Evolutionary conservation across 768 basidiomycete genomes (phyloP), one percentile per base, ranked within the genome.

Genomic region (Boletus pseudopeckii): DNA sequence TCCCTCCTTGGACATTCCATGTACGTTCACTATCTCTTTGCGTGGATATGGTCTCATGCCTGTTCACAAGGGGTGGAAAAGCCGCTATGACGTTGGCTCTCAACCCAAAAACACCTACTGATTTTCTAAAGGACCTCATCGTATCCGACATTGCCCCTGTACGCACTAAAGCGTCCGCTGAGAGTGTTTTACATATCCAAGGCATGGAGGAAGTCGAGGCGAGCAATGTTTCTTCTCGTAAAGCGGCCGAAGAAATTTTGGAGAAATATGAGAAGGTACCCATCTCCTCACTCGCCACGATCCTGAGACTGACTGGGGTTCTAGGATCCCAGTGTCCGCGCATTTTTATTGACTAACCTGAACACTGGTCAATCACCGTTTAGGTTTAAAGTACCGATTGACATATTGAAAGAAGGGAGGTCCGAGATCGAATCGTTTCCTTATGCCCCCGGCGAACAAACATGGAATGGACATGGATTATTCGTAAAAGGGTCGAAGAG

Each of bases 1-100:
- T 81, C 88, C 3, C 76, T 97, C 5, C 73, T 96, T 4, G 94
- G 94, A 0, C 94, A 96, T 67, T 95, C 92, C 3, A 94, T 96
- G 93, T 92, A 59, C 50, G 87, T 74, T 52, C 18, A 36, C 3
- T 14, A 15, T 17, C 34, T 47, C 30, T 9, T 45, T 26, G 18
- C 30, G 7, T 15, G 11, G 13, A 33, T 17, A 17, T 54, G 7
- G 7, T 30, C 43, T 64, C 36, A 53, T 48, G 17, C 4, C n/a
- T 34, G 9, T 59, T 45, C 9, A 24, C 39, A 57, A 92, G 90
- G 90, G 92, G 92, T 47, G 92, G 90, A 20, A 94, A 92, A 66
- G 84, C 81, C 4, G 87, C 87, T 0, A 89, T 90, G 87, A 64
- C 83, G 1, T 72, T 86, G 15, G 88, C 88, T 1, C 76, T 78